Evolutionary conservation across 108 stramenopile genomes (phyloP), one percentile per base, ranked within the genome.

Genomic region (Cyclotella sp.): DNA sequence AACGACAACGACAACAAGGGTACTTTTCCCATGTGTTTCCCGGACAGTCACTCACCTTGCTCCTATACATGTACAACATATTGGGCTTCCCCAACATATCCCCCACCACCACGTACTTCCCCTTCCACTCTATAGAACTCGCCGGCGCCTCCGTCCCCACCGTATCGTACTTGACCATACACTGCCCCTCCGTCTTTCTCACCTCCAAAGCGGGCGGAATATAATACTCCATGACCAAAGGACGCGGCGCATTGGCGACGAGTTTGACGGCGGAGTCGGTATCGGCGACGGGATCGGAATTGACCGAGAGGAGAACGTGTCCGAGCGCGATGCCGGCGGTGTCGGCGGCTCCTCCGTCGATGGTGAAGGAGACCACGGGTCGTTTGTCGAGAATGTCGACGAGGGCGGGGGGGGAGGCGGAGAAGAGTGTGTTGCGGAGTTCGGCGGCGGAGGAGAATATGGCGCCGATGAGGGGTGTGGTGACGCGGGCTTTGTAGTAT

Each of bases 161-260:
- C 42, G 27, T 62, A 53, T 82, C 81, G 44, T 82, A 82, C 72
- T 82, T 82, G 57, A 82, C 81, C 81, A 77, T 73, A 63, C 57
- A 64, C 63, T 73, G 43, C 8, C 71, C 76, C 64, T 82, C 81
- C 19, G 81, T 43, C 65, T 54, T 54, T 26, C 41, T 49, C 26
- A 82, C 62, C 44, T 67, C 54, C 27, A 82, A 57, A 19, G 73
- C 73, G 2, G 53, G 30, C 22, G 73, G 72, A 18, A 70, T 52
- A 53, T 79, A 83, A 34, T 54, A 72, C 41, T 52, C 54, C 49
- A 83, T 47, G 8, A 34, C 68, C 78, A 83, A 62, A 26, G 82
- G 82, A 54, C 82, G 77, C 1, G 52, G 24, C 40, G 73, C 30
- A 26, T 66, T n/a, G 0, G 60, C 15, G 24, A 83, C 47, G 15